Evolutionary conservation across 148 eudicot species (phyloP).

Genomic region (Drosera capensis): DNA sequence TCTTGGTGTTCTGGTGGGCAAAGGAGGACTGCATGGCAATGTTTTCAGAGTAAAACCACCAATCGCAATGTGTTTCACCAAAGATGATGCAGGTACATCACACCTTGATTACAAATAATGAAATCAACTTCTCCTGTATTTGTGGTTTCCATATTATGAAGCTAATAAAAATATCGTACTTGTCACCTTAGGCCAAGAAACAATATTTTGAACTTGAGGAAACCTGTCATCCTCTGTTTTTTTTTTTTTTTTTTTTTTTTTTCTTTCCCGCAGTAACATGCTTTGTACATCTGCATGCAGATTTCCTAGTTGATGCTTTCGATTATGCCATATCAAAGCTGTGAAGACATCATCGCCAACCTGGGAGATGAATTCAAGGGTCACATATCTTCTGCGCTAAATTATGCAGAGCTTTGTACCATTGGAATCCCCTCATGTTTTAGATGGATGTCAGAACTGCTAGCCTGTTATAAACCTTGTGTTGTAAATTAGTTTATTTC

Average conservation of each 20-base stretch:
- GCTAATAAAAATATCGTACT: not conserved
- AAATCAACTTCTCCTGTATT: not conserved
- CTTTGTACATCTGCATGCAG: slow-evolving; percentile 25
- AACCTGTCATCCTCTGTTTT: not conserved
- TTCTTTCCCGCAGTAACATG: not conserved
- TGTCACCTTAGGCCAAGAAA: not conserved
- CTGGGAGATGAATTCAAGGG: no score
- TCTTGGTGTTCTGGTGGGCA: slow-evolving; percentile 84
- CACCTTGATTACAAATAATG: not conserved
- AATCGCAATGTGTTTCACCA: slow-evolving; percentile 87
- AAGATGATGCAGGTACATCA: slow-evolving; percentile 73
- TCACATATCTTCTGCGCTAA: no score
- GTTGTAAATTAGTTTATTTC: no score
- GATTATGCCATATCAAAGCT: slow-evolving; percentile 74
- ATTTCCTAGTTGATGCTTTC: slow-evolving; percentile 81
- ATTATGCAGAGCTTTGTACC: no score
- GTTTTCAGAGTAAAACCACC: slow-evolving; percentile 97
- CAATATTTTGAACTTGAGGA: not conserved
- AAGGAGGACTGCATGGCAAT: slow-evolving; percentile 93
- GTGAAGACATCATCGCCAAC: slow-evolving; percentile 15
- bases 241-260: not conserved
- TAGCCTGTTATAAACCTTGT: no score
- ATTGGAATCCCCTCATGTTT: no score
- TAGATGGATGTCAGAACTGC: no score
- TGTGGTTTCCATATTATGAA: not conserved